Base-by-base conservation (phyloP, 2,329 filamentous ascomycete species). In the Ophiostoma montium region DNA sequence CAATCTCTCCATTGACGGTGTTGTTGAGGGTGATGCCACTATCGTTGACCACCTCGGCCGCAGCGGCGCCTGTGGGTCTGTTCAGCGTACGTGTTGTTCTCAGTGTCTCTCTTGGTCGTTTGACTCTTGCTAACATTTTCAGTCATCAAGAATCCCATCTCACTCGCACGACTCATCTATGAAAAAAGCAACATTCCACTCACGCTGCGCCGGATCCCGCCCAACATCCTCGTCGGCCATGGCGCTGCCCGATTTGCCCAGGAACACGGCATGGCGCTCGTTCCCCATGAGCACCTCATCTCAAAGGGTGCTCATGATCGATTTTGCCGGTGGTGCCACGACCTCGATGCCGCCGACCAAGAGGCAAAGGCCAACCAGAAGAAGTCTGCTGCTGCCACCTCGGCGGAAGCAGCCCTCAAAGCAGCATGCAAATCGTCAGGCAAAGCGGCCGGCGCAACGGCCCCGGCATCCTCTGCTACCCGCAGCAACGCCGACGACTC, bases 121-220 rank as follows among this genome's bases (percentile, higher is more conserved):
- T 32, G 10, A 5, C 19, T 12, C 16, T 5, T 16, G 2, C 19
- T 30, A 3, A 5, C 10, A 2, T 43, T n/a, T 41, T 5, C n/a
- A 94, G 88, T 90, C 60, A 80, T 98, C 61, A 89, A 84, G 57
- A 98, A 98, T 57, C 92, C 92, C 0, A 89, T 98, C 35, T 84
- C 81, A 8, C 71, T 95, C 7, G 92, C 92, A 48, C 85, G 90
- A 43, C 64, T 85, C 35, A 79, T 98, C 23, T 78, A 95, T 19
- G 84, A 95, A 50, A 75, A 77, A 51, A 86, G 86, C 50, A 84
- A 77, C 46, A 74, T 80, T 51, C 79, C 84, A 1, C 67, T 96
- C n/a, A 86, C 86, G 8, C 75, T 96, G 46, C 80, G 85, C 49
- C 81, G 92, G 50, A 88, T 98, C 4, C 89, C 94, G 9, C 92